Percentiles rank a stretch among this genome's conserved stretches.
Conservation (phyloP, 2,329 filamentous ascomycete genomes). For the Chaetoscypha palmicola region DNA sequence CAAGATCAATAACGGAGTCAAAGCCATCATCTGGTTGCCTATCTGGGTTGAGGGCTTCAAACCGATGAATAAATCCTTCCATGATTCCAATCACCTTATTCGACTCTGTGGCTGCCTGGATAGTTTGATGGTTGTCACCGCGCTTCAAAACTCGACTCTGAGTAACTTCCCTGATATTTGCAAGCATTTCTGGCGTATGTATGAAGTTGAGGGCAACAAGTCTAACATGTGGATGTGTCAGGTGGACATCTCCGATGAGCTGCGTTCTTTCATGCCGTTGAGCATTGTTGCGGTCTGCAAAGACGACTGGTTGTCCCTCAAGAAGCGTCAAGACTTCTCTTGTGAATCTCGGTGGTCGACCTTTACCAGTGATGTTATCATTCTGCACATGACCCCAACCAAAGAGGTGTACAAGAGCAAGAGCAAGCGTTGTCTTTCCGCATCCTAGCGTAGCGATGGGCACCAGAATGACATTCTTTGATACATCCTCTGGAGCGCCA, state of each 20-base stretch:
- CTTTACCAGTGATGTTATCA: conserved; percentile 82
- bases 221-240: conserved; percentile 53
- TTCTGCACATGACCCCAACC: conserved; percentile 93
- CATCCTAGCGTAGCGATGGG: conserved; percentile 92
- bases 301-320: conserved; percentile 60
- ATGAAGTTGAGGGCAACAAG: conserved; percentile 86
- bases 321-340: conserved; percentile 61
- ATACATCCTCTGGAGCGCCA: conserved; percentile 47
- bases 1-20: conserved; percentile 76
- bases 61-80: conserved; percentile 85
- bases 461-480: conserved; percentile 68
- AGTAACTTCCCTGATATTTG: conserved; percentile 67
- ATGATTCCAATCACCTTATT: conserved; percentile 82
- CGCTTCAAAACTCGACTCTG: conserved; percentile 72
- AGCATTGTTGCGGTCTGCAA: conserved; percentile 93
- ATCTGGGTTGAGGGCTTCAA: conserved; percentile 66
- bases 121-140: conserved; percentile 96
- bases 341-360: conserved; percentile 72
- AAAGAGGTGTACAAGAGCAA: conserved; percentile 77
- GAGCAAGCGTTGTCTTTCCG: conserved; percentile 87
- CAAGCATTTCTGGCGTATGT: conserved; percentile 61
- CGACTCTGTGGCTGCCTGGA: conserved; percentile 70
- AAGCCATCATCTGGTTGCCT: conserved; percentile 72
- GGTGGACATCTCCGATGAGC: conserved; percentile 70
- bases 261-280: conserved; percentile 82